Evolutionary conservation across 768 basidiomycete genomes (phyloP).

Genomic region (Lyophyllum shimeji): DNA sequence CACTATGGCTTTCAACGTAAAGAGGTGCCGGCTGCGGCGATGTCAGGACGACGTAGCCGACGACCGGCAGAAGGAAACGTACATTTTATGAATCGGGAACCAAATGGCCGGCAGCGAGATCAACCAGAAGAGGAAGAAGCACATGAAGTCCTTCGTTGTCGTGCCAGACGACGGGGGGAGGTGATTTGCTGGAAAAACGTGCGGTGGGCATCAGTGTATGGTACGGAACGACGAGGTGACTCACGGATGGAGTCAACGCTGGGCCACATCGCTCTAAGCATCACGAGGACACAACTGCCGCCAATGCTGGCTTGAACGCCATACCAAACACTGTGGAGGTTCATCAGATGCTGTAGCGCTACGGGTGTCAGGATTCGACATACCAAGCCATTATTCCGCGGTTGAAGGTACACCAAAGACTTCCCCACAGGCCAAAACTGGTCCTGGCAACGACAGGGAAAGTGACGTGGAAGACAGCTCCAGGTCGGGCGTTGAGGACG

Average conservation of each 20-base stretch:
- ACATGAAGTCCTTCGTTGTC: slow-evolving; percentile 71
- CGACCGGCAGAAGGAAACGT: slow-evolving; percentile 24
- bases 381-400: slow-evolving; percentile 73
- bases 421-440: slow-evolving; percentile 79
- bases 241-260: slow-evolving; percentile 64
- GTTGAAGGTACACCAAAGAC: slow-evolving; percentile 78
- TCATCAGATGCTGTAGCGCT: background rate
- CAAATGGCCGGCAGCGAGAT: slow-evolving; percentile 77
- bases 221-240: slow-evolving; percentile 19
- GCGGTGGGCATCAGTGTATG: background rate
- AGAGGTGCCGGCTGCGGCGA: slow-evolving; percentile 61
- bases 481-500: slow-evolving; percentile 74
- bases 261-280: slow-evolving; percentile 79
- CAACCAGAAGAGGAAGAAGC: slow-evolving; percentile 88
- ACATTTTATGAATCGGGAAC: slow-evolving; percentile 84
- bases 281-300: slow-evolving; percentile 72
- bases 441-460: slow-evolving; percentile 75
- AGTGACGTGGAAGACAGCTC: slow-evolving; percentile 74
- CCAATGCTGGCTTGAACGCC: slow-evolving; percentile 82
- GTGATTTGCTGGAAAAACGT: slow-evolving; percentile 50
- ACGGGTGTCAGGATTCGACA: slow-evolving; percentile 18
- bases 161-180: slow-evolving; percentile 75
- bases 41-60: slow-evolving; percentile 11
- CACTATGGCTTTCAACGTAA: slow-evolving; percentile 75
- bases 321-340: slow-evolving; percentile 60